phyloP scores from a whole-genome alignment of 805 yeast genomes.

The Candida rishiriensis region DNA sequence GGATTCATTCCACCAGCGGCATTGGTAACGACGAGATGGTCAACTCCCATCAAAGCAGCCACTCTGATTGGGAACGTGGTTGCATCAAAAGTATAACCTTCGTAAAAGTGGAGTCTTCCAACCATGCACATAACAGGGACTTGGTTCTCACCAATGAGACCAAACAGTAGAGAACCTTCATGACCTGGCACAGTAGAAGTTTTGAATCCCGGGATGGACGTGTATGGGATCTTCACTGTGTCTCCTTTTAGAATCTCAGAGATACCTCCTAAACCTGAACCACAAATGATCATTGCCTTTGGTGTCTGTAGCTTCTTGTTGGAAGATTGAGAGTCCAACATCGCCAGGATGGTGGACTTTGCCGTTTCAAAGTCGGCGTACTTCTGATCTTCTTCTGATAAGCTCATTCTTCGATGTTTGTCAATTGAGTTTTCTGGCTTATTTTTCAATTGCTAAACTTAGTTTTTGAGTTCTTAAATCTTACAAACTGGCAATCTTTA shows the following conservation, averaged over 20 bases:
- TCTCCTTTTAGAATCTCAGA: constrained; percentile 46
- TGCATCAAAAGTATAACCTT: constrained; percentile 79
- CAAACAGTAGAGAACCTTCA: constrained; percentile 76
- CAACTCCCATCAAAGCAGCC: constrained; percentile 58
- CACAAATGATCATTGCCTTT: constrained; percentile 77
- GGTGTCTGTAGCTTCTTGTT: constrained; percentile 35
- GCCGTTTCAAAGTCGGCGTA: constrained; percentile 9
- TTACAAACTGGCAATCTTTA: too few relatives aligned
- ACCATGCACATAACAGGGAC: constrained; percentile 90
- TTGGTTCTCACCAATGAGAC: constrained; percentile 59
- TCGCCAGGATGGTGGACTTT: constrained; percentile 8
- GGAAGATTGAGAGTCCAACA: constrained; percentile 8
- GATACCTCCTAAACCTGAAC: constrained; percentile 91
- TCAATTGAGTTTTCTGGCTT: too few relatives aligned
- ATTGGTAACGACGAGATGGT: constrained; percentile 75
- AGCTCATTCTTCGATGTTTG: too few relatives aligned
- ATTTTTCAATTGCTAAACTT: too few relatives aligned
- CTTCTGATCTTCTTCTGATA: constrained; percentile 1
- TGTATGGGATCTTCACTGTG: constrained; percentile 53
- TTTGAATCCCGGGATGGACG: constrained; percentile 74
- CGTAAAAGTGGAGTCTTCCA: constrained; percentile 89
- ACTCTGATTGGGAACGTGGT: constrained; percentile 85
- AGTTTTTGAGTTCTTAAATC: too few relatives aligned
- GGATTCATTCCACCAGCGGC: constrained; percentile 91
- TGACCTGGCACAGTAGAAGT: constrained; percentile 88